Evolutionary conservation across 2,329 filamentous ascomycete species (phyloP), one percentile per base, ranked within the genome.

Genomic region (Truncatella angustata): DNA sequence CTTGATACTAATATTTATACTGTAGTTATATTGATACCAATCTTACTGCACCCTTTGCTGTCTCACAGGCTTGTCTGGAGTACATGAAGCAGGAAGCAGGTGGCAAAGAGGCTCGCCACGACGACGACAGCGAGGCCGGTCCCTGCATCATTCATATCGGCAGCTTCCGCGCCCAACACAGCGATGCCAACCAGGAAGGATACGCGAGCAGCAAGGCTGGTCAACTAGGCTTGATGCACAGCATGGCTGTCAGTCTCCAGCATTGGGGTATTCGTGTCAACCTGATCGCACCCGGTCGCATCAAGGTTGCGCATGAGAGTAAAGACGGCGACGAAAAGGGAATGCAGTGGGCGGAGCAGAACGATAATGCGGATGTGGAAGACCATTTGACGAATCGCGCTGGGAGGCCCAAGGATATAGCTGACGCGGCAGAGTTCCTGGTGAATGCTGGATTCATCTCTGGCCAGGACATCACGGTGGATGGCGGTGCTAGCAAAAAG

Each of bases 161-260:
- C 23, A 73, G 70, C 24, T 77, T 77, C 63, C 71, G 75, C 10
- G 73, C 73, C 14, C 63, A 72, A 34, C 70, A 73, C 54, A 71
- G 66, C 26, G 74, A 78, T 56, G 68, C 71, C 4, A 76, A 77
- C 57, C 73, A 76, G 56, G 74, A 77, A 55, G 74, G 73, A 3
- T 78, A 79, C 59, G 76, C 75, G 16, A 60, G 63, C 3, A 69
- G 66, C 42, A 73, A 72, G 64, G 63, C 69, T 5, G 70, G 66
- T 0, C 57, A 68, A 50, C 54, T 71, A 18, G 69, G 70, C 1
- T 59, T 71, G 21, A 70, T 63, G 44, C 66, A 70, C 52, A 64
- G 61, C 50, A 71, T 71, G 69, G 67, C 70, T 14, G 59, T 71
- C 32, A 67, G 62, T 21, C 58, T 66, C 12, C 54, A 59, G 48